These are phyloP conservation scores for Singerocomus rubriflavus DNA, from an alignment of 1,284 basidiomycete species.

Conservation along the genomic window DNA sequence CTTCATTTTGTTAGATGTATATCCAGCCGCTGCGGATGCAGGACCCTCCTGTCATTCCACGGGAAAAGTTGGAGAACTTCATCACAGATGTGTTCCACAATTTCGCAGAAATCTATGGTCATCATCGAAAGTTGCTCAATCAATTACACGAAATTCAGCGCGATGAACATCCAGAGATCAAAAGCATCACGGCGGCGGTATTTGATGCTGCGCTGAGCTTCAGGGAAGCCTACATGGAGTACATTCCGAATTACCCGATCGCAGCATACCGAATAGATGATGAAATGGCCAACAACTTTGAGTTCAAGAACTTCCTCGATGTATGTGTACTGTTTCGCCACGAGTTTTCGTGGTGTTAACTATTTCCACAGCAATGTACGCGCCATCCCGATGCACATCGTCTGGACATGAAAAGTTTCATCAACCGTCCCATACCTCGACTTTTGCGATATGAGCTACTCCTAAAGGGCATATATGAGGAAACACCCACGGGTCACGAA, in stretches of 20 bases:
- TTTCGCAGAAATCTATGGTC: constrained; percentile 72
- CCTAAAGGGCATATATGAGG: constrained; percentile 74
- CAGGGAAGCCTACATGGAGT: constrained; percentile 90
- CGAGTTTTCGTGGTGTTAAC: constrained; percentile 1
- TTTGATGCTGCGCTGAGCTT: constrained; percentile 91
- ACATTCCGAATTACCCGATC: constrained; percentile 92
- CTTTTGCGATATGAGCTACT: constrained; percentile 87
- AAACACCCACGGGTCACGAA: constrained; percentile 69
- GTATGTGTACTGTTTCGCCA: constrained; percentile 41
- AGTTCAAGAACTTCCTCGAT: constrained; percentile 82
- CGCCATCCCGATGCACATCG: constrained; percentile 73
- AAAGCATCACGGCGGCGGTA: constrained; percentile 82
- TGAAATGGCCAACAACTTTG: constrained; percentile 76
- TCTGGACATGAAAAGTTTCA: constrained; percentile 85
- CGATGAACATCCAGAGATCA: constrained; percentile 85
- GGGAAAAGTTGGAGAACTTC: constrained; percentile 73
- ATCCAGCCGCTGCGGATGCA: constrained; percentile 71
- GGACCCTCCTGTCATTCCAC: constrained; percentile 75
- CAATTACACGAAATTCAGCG: constrained; percentile 84
- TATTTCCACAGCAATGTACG: constrained; percentile 52
- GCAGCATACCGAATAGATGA: constrained; percentile 90
- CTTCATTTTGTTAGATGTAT: constrained; percentile 54
- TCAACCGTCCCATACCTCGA: constrained; percentile 86
- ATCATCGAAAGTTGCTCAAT: constrained; percentile 75
- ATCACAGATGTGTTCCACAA: constrained; percentile 93